Base-by-base conservation (phyloP, 2,329 filamentous ascomycete genomes). In the Cryphonectria parasitica region DNA sequence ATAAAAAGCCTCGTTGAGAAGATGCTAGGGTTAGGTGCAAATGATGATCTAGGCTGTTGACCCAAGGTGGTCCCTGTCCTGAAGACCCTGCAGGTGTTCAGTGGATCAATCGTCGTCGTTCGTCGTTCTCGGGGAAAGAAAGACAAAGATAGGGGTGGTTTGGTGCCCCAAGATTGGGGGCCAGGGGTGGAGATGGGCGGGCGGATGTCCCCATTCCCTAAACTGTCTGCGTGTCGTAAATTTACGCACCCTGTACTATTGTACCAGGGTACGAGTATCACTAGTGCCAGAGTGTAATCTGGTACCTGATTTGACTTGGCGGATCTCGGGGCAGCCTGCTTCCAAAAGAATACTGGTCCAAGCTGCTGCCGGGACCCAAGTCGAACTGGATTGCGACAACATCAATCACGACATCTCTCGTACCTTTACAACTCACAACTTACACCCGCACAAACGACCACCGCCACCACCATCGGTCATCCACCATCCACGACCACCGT, bases 221-320 rank as follows among this genome's bases (percentile, higher is more conserved):
- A 56, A 56, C 52, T 28, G 52, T 17, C 52, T 56, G 52, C 52
- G 52, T 56, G 52, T 56, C 52, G 52, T 31, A 17, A 56, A 56
- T 56, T 56, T 28, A 56, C 52, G 25, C 49, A 52, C 19, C 41
- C 52, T 56, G 52, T 54, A 11, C 49, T n/a, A 25, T 25, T 54
- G 49, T 54, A 54, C 49, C n/a, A 10, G 49, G 49, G 49, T 54
- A 25, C 11, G 49, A 25, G n/a, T 54, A 6, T 25, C 22, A 25
- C n/a, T 54, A 54, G 52, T 54, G 52, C 4, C 43, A 49, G 52
- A 54, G 10, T 56, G 52, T 56, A 49, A 49, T 22, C 19, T 49
- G 43, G 45, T 49, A 31, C 54, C 28, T 58, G 25, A 31, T 19
- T 19, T 34, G 25, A 31, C 54, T 31, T 1, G 54, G 54, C 54